Conservation (phyloP, 2,329 filamentous ascomycete genomes). For the Sordariomycetes sp. region DNA sequence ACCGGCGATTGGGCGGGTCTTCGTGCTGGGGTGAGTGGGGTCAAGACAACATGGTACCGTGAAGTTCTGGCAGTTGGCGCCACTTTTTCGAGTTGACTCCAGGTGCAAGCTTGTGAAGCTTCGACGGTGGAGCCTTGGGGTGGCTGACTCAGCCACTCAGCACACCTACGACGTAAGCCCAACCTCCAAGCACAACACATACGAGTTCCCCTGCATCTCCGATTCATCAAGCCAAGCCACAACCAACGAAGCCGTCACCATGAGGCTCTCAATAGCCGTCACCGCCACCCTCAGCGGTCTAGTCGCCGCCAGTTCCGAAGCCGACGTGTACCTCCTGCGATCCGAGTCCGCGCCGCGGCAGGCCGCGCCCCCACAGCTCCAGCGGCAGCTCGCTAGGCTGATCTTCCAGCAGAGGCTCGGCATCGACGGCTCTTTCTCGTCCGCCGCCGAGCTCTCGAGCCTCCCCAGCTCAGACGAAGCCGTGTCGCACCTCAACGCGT, state of each 20-base stretch:
- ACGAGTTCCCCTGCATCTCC: background rate
- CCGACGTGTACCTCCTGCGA: slow-evolving; percentile 7
- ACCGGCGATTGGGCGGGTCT: no score
- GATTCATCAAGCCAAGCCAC: background rate
- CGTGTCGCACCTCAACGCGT: slow-evolving; percentile 44
- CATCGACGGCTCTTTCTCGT: slow-evolving; percentile 30
- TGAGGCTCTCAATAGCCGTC: slow-evolving; percentile 28
- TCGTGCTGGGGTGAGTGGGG: no score
- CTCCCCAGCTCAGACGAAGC: slow-evolving; percentile 28
- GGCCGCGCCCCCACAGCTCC: slow-evolving; percentile 15
- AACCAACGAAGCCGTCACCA: slow-evolving; percentile 14
- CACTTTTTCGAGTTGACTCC: no score
- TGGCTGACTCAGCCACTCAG: background rate
- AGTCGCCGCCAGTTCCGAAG: slow-evolving; percentile 20
- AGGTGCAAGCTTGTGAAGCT: no score
- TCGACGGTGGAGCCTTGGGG: background rate
- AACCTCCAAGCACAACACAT: background rate
- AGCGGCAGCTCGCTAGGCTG: slow-evolving; percentile 40
- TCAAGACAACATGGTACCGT: no score
- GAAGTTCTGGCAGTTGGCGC: no score
- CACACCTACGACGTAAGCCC: background rate
- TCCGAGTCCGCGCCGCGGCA: background rate
- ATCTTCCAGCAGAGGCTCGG: slow-evolving; percentile 45
- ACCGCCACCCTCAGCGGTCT: slow-evolving; percentile 22
- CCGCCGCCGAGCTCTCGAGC: slow-evolving; percentile 29